These are phyloP conservation scores for Aspergillus sp. DNA, from an alignment of 2,329 filamentous ascomycete species.

Conservation along the genomic window DNA sequence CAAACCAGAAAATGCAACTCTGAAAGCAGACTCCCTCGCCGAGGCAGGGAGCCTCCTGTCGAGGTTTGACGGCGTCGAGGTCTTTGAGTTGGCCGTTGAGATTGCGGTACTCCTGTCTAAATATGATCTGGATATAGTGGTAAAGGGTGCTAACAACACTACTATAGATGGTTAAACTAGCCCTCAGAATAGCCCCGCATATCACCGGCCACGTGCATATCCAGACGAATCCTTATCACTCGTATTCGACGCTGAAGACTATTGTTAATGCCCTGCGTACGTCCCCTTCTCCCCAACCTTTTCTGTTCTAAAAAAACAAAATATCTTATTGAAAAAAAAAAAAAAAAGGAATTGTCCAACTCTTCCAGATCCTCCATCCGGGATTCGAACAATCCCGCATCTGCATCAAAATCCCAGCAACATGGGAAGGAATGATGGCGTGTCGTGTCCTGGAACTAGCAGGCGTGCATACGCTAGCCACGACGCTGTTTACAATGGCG, in stretches of 20 bases:
- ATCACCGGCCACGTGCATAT: slow-evolving; percentile 50
- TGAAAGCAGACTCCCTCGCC: slow-evolving; percentile 14
- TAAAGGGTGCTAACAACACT: background rate
- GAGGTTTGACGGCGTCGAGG: slow-evolving; percentile 29
- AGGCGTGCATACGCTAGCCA: slow-evolving; percentile 55
- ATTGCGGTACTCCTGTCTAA: slow-evolving; percentile 28
- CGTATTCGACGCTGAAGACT: slow-evolving; percentile 46
- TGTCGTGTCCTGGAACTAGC: slow-evolving; percentile 48
- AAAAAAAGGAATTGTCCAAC: slow-evolving; percentile 43
- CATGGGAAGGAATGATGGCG: slow-evolving; percentile 58
- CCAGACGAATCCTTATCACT: slow-evolving; percentile 54
- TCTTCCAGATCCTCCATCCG: slow-evolving; percentile 42
- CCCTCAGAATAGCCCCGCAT: slow-evolving; percentile 45
- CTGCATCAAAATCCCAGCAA: slow-evolving; percentile 58
- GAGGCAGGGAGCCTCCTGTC: slow-evolving; percentile 32
- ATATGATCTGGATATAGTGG: too few relatives aligned
- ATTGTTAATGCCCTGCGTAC: slow-evolving; percentile 47
- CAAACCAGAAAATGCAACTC: slow-evolving; percentile 31
- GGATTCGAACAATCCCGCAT: slow-evolving; percentile 44
- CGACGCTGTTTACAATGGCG: slow-evolving; percentile 56
- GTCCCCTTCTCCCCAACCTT: slow-evolving; percentile 2
- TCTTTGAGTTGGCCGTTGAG: slow-evolving; percentile 50
- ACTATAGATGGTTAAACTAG: slow-evolving; percentile 50
- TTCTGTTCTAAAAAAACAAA: too few relatives aligned
- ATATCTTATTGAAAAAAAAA: too few relatives aligned